phyloP scores from a whole-genome alignment of 768 basidiomycete genomes.

The Lentinula lateritia region DNA sequence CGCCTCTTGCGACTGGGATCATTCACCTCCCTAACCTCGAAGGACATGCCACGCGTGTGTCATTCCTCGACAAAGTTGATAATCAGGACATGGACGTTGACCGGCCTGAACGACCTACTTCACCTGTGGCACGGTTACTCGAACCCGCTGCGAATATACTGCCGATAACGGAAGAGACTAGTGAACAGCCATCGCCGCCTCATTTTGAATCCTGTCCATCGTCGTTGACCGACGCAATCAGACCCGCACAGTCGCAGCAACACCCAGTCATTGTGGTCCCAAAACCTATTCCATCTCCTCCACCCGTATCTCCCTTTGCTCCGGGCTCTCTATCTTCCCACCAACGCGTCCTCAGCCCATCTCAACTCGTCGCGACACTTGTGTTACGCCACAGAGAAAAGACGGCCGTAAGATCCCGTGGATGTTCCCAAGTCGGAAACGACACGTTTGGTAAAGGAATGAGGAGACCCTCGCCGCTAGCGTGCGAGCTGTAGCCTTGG shows the following conservation, averaged over 20 bases:
- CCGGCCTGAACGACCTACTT: neutral
- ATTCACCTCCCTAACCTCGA: neutral
- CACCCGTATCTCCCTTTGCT: neutral
- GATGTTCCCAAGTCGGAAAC: neutral
- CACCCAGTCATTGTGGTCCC: neutral
- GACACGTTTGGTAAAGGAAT: neutral
- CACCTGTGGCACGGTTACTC: slow-evolving; percentile 1
- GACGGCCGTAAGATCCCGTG: neutral
- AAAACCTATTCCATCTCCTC: slow-evolving; percentile 1
- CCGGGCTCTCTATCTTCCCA: neutral
- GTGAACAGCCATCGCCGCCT: neutral
- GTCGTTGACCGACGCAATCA: neutral
- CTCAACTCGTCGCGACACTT: slow-evolving; percentile 7
- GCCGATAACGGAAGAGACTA: neutral
- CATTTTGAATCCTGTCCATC: neutral
- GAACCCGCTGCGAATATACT: neutral
- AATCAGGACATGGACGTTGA: neutral
- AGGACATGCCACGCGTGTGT: neutral
- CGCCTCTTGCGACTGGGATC: neutral
- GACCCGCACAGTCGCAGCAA: neutral
- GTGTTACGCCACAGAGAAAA: slow-evolving; percentile 7
- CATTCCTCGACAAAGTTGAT: neutral
- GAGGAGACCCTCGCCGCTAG: slow-evolving; percentile 2
- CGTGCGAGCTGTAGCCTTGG: slow-evolving; percentile 2
- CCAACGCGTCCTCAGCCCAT: slow-evolving; percentile 2